Conservation (phyloP, 1,284 basidiomycete species). For the Ustilago xerochloae region DNA sequence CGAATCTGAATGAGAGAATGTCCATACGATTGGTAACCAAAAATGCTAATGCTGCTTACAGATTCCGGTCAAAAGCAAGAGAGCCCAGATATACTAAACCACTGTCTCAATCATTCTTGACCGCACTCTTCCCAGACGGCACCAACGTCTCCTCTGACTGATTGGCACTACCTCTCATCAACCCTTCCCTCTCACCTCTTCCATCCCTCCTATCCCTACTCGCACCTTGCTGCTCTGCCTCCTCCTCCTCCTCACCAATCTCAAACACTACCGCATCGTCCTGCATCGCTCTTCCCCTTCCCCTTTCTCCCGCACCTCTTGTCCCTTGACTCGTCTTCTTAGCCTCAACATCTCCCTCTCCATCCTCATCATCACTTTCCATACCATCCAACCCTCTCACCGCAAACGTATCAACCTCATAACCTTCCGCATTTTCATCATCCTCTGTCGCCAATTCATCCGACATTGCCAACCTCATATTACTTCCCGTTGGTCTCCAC, state of each 20-base stretch:
- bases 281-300: slow-evolving; percentile 5
- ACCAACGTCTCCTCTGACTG: slow-evolving; percentile 53
- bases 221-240: slow-evolving; percentile 24
- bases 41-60: background rate
- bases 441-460: slow-evolving; percentile 76
- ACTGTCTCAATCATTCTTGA: slow-evolving; percentile 43
- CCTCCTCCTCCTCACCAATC: slow-evolving; percentile 57
- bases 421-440: slow-evolving; percentile 81
- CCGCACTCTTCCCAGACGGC: slow-evolving; percentile 28
- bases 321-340: slow-evolving; percentile 29
- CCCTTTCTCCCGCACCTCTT: background rate
- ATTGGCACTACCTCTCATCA: slow-evolving; percentile 37
- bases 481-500: slow-evolving; percentile 92
- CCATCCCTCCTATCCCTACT: background rate
- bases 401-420: slow-evolving; percentile 79
- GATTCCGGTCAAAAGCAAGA: too few relatives aligned
- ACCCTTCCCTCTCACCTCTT: slow-evolving; percentile 32
- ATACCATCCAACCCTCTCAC: slow-evolving; percentile 31
- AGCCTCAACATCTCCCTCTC: slow-evolving; percentile 31
- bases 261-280: slow-evolving; percentile 59
- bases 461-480: slow-evolving; percentile 75
- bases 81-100: too few relatives aligned
- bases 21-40: background rate
- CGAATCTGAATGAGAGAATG: too few relatives aligned
- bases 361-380: slow-evolving; percentile 52